phyloP scores from a whole-genome alignment of 1,139 yeast genomes.

The Eremothecium gossypii region DNA sequence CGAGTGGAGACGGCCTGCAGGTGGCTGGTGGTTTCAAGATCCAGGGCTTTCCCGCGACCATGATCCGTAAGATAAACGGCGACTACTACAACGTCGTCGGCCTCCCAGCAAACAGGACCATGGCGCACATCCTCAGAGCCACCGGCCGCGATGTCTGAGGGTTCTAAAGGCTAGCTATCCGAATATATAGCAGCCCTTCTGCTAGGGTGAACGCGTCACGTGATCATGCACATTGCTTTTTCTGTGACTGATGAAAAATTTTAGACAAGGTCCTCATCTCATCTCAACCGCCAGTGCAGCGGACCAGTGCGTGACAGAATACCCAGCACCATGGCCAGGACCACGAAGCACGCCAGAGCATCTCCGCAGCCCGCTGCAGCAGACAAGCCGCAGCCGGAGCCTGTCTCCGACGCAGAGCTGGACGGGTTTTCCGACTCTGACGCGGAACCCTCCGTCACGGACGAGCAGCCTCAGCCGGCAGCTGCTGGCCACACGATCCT shows the following conservation, averaged over 20 bases:
- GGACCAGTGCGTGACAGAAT: no score
- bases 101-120: constrained; percentile 58
- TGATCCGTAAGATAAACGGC: constrained; percentile 59
- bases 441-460: constrained; percentile 28
- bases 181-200: no score
- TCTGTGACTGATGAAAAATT: no score
- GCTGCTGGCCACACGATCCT: constrained; percentile 21
- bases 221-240: no score
- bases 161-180: no score
- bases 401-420: constrained; percentile 20
- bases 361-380: background rate
- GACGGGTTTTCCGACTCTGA: constrained; percentile 27
- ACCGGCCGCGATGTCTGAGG: constrained; percentile 2
- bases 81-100: constrained; percentile 90
- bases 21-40: constrained; percentile 94
- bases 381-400: background rate
- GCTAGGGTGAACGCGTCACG: no score
- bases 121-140: constrained; percentile 15
- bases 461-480: constrained; percentile 10
- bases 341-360: no score
- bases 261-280: no score
- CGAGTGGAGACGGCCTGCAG: constrained; percentile 59
- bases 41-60: constrained; percentile 61
- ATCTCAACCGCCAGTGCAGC: no score
- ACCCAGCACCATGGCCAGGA: no score